phyloP scores from a whole-genome alignment of 1,284 basidiomycete species.

The Blastosporella zonata region DNA sequence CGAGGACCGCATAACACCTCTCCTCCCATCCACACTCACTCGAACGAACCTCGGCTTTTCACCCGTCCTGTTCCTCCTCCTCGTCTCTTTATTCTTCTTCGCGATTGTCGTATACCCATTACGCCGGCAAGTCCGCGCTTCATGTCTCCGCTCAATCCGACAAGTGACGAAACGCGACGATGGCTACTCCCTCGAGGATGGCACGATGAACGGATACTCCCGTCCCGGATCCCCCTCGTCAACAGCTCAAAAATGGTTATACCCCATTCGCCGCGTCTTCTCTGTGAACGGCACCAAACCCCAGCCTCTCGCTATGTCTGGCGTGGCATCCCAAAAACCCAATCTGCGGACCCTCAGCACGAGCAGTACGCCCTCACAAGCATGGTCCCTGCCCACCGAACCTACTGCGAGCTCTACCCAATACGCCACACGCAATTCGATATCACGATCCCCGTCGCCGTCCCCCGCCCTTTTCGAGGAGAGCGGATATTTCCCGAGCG shows the following conservation, averaged over 20 bases:
- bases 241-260: conserved; percentile 31
- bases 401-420: conserved; percentile 31
- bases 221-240: conserved; percentile 28
- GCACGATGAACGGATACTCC: conserved; percentile 29
- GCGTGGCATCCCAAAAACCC: conserved; percentile 24
- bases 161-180: conserved; percentile 38
- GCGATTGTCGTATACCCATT: conserved; percentile 50
- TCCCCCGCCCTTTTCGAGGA: conserved; percentile 33
- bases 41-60: conserved; percentile 69
- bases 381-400: conserved; percentile 31
- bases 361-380: conserved; percentile 29
- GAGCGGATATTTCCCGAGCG: conserved; percentile 11
- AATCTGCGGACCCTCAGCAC: conserved; percentile 18
- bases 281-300: conserved; percentile 26
- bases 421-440: conserved; percentile 23
- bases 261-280: conserved; percentile 38
- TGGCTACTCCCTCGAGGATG: conserved; percentile 61
- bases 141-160: conserved; percentile 46
- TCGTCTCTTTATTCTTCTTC: conserved; percentile 40
- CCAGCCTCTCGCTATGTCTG: conserved; percentile 27
- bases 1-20: conserved; percentile 60
- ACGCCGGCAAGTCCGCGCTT: conserved; percentile 48
- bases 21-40: conserved; percentile 57
- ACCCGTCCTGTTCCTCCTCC: conserved; percentile 56
- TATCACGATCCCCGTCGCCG: conserved; percentile 43